Conservation (phyloP, 208 protist species). For the Phytomonas sp. region DNA sequence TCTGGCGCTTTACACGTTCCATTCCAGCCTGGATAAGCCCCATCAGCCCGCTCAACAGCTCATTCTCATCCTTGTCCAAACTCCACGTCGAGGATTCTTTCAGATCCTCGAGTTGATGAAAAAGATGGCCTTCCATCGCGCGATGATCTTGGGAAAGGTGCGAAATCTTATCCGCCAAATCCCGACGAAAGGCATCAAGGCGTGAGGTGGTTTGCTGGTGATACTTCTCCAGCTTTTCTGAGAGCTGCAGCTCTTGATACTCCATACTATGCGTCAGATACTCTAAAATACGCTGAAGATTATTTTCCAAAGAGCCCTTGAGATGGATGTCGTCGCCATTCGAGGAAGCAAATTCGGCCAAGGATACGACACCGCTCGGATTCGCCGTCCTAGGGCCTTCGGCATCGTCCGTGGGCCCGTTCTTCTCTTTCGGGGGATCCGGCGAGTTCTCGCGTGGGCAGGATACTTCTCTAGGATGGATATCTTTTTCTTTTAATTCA, state of each 20-base stretch:
- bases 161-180: neutral
- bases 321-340: conserved; percentile 3
- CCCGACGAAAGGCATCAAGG: conserved; percentile 18
- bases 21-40: conserved; percentile 56
- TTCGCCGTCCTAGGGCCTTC: neutral
- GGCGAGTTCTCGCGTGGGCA: no score
- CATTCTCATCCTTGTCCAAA: no score
- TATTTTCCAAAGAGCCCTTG: neutral
- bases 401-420: neutral
- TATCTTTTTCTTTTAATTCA: no score
- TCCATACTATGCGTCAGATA: conserved; percentile 36
- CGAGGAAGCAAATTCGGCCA: neutral
- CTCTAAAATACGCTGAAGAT: conserved; percentile 23
- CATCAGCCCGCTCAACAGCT: conserved; percentile 26
- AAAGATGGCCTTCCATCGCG: neutral
- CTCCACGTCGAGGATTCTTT: no score
- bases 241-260: conserved; percentile 35
- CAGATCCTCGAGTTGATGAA: no score
- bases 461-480: no score
- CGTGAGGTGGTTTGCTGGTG: conserved; percentile 38
- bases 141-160: neutral
- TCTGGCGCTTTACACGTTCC: conserved; percentile 27
- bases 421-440: no score
- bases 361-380: neutral
- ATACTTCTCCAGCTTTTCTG: conserved; percentile 43